A percentile compares a stretch with the other conserved stretches of the same genome.
Conservation (phyloP, 2,329 filamentous ascomycete species). For the Hypoxylon sp. region DNA sequence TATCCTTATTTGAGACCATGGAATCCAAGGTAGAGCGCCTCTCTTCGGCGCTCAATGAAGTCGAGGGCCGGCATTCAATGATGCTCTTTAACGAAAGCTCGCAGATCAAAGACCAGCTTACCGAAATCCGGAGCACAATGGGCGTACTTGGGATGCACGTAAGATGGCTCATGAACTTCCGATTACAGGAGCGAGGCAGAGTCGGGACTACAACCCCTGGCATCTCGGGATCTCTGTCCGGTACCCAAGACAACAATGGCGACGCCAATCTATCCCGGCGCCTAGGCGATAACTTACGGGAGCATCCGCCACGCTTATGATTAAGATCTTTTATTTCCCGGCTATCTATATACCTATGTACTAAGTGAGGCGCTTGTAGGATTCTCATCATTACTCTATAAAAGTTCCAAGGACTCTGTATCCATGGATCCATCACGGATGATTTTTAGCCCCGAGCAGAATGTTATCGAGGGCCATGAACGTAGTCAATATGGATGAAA, state of each 20-base stretch:
- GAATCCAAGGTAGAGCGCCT: constrained; percentile 69
- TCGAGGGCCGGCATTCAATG: constrained; percentile 71
- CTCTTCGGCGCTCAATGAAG: constrained; percentile 67
- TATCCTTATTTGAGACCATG: constrained; percentile 62
- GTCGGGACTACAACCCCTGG: constrained; percentile 43
- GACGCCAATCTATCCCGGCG: constrained; percentile 46
- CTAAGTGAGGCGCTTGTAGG: neutral
- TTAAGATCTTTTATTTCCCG: neutral
- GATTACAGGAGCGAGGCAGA: constrained; percentile 60
- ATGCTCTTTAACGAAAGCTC: constrained; percentile 72
- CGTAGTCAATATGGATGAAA: neutral
- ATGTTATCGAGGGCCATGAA: neutral
- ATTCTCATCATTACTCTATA: neutral
- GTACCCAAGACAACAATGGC: constrained; percentile 44
- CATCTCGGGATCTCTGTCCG: constrained; percentile 44
- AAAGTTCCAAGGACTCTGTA: too few relatives aligned
- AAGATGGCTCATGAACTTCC: constrained; percentile 68
- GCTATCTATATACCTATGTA: neutral
- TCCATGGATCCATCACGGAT: neutral
- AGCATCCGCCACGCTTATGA: constrained; percentile 51
- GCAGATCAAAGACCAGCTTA: constrained; percentile 72
- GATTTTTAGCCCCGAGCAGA: neutral
- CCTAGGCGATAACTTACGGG: constrained; percentile 50
- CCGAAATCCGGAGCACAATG: constrained; percentile 68
- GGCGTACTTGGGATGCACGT: constrained; percentile 71